Base-by-base conservation (phyloP, 2,329 filamentous ascomycete species). In the Neoascochyta sp. region DNA sequence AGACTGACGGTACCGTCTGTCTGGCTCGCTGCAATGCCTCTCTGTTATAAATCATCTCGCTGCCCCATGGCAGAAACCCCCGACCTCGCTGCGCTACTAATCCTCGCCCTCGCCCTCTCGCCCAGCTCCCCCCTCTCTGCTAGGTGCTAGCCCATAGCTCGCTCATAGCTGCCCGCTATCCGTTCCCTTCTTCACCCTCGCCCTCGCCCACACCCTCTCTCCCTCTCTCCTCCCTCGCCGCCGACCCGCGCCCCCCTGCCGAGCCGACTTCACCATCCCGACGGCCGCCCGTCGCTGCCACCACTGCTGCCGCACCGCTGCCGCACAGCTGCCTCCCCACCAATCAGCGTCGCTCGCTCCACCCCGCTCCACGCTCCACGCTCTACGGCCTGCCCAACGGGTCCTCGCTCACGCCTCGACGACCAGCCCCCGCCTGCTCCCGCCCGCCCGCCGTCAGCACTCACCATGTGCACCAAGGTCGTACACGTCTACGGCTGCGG, bases 401-500 rank as follows among this genome's bases (percentile, higher is more conserved):
- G 46, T 49, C 40, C 43, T 30, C 31, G 36, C 22, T 29, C 28
- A 44, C 50, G 41, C 45, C 36, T 42, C 38, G 32, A 45, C 52
- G 34, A 35, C 39, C 34, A 36, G 27, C 41, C 34, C 36, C 32
- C 29, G 33, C 37, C 43, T 27, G 27, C 29, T 37, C 30, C 33
- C 43, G 41, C 47, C 47, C n/a, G n/a, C n/a, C n/a, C n/a, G n/a
- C n/a, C n/a, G n/a, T n/a, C n/a, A n/a, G n/a, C n/a, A n/a, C n/a
- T n/a, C n/a, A 47, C 30, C 48, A 71, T 70, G 67, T 72, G 69
- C 53, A 68, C 62, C 35, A 58, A 66, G 50, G 60, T 71, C 43
- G 60, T 68, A 44, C 68, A 70, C 57, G 51, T 54, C 31, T 72
- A 70, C 52, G 56, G 60, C 45, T 72, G 69, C 52, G 66, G 64